A percentile compares a stretch with the other conserved stretches of the same genome.
phyloP scores from a whole-genome alignment of 345 rosid genomes.

The Turritis glabra region DNA sequence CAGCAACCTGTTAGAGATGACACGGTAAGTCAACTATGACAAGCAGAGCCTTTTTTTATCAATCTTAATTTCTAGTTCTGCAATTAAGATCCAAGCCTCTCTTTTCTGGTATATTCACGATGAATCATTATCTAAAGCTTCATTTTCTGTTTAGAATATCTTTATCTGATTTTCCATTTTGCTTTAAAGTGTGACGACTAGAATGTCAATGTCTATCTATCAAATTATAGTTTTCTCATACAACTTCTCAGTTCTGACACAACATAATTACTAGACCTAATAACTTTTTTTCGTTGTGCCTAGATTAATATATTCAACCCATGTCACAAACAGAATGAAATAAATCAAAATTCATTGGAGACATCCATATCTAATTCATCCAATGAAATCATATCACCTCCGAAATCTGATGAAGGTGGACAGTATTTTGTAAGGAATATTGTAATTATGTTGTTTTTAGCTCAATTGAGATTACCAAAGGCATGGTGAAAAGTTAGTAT shows the following conservation, averaged over 20 bases:
- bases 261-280: not conserved
- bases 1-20: conserved; percentile 69
- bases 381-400: not conserved
- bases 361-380: not conserved
- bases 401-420: not conserved
- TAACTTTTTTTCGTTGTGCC: not conserved
- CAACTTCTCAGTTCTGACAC: conserved; percentile 3
- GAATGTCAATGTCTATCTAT: conserved; percentile 12
- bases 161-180: conserved; percentile 11
- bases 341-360: not conserved
- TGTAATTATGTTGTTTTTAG: conserved; percentile 8
- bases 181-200: not conserved
- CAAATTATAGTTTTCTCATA: conserved; percentile 6
- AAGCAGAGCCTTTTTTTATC: not conserved
- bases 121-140: not conserved
- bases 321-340: conserved; percentile 12
- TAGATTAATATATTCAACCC: not conserved
- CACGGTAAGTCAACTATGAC: conserved; percentile 12
- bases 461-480: not conserved
- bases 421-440: not conserved
- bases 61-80: conserved; percentile 5
- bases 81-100: conserved; percentile 3
- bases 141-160: not conserved
- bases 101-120: conserved; percentile 1
- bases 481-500: not conserved